These are phyloP conservation scores for Schizochytrium sp. DNA, from an alignment of 108 stramenopile genomes.

Conservation along the genomic window DNA sequence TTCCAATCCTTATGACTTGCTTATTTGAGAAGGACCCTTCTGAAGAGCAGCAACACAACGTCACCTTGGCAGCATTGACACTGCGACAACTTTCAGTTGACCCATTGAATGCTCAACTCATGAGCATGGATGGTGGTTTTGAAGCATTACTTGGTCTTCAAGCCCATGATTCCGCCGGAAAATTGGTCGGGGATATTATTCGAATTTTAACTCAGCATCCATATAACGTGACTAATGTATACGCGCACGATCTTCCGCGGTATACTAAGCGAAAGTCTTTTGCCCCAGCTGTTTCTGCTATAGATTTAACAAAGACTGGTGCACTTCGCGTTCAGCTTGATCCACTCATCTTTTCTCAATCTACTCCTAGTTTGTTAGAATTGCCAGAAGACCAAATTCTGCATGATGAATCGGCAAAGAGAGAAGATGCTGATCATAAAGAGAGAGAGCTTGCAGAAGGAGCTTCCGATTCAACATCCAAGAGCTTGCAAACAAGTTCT, in stretches of 20 bases:
- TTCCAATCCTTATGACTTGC: neutral
- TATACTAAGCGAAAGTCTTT: slow-evolving; percentile 6
- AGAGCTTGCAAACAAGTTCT: neutral
- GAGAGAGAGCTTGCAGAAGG: neutral
- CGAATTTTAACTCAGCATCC: neutral
- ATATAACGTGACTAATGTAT: slow-evolving; percentile 24
- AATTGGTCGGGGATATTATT: slow-evolving; percentile 31
- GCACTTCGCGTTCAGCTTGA: slow-evolving; percentile 9
- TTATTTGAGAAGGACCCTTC: neutral
- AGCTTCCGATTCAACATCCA: neutral
- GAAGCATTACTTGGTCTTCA: neutral
- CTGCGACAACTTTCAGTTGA: neutral
- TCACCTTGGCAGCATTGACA: slow-evolving; percentile 27
- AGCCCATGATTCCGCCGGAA: neutral
- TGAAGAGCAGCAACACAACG: slow-evolving; percentile 9
- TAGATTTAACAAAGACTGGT: slow-evolving; percentile 9
- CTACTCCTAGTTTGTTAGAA: neutral
- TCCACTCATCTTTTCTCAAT: slow-evolving; percentile 21
- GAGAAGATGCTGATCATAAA: neutral
- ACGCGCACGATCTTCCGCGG: neutral
- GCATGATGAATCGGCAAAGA: neutral
- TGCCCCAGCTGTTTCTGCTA: neutral
- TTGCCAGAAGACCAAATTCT: neutral
- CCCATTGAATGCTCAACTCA: slow-evolving; percentile 23
- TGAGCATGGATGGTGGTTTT: slow-evolving; percentile 56